Evolutionary conservation across 2,329 filamentous ascomycete species (phyloP).

Genomic region (Penicillium griseofulvum): DNA sequence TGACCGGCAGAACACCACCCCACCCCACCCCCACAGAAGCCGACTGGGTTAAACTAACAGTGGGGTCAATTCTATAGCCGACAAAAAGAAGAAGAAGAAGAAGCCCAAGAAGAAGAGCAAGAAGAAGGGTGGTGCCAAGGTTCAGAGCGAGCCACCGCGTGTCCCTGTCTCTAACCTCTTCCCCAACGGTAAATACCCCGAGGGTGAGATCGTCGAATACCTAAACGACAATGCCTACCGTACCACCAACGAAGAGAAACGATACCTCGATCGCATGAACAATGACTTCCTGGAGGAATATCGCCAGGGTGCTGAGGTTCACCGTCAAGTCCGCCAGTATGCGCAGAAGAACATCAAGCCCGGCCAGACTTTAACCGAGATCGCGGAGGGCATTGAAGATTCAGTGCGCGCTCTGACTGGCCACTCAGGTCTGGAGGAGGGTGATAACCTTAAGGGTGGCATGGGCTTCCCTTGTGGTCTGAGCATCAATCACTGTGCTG

Average conservation of each 20-base stretch:
- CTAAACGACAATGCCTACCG: slow-evolving; percentile 72
- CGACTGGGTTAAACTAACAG: slow-evolving; percentile 3
- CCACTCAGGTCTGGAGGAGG: slow-evolving; percentile 72
- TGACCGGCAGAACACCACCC: neutral
- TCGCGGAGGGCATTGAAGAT: slow-evolving; percentile 84
- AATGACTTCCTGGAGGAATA: slow-evolving; percentile 78
- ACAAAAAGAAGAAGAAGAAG: slow-evolving; percentile 85
- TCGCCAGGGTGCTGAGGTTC: slow-evolving; percentile 81
- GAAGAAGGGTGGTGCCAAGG: slow-evolving; percentile 60
- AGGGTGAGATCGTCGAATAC: slow-evolving; percentile 77
- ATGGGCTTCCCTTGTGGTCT: slow-evolving; percentile 86
- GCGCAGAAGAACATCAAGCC: slow-evolving; percentile 78
- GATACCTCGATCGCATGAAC: slow-evolving; percentile 76
- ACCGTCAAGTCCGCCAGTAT: slow-evolving; percentile 82
- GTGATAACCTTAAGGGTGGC: slow-evolving; percentile 73
- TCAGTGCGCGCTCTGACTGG: slow-evolving; percentile 73
- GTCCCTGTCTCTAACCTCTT: slow-evolving; percentile 73
- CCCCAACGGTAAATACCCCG: slow-evolving; percentile 68
- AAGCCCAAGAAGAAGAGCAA: slow-evolving; percentile 76
- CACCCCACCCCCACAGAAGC: neutral
- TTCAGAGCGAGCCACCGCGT: slow-evolving; percentile 74
- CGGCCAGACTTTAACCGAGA: slow-evolving; percentile 74
- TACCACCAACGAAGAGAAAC: slow-evolving; percentile 81
- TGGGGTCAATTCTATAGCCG: slow-evolving; percentile 29
- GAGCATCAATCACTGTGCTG: slow-evolving; percentile 79